Evolutionary conservation across 2,329 filamentous ascomycete genomes (phyloP).

Genomic region (Xylaria sp.): DNA sequence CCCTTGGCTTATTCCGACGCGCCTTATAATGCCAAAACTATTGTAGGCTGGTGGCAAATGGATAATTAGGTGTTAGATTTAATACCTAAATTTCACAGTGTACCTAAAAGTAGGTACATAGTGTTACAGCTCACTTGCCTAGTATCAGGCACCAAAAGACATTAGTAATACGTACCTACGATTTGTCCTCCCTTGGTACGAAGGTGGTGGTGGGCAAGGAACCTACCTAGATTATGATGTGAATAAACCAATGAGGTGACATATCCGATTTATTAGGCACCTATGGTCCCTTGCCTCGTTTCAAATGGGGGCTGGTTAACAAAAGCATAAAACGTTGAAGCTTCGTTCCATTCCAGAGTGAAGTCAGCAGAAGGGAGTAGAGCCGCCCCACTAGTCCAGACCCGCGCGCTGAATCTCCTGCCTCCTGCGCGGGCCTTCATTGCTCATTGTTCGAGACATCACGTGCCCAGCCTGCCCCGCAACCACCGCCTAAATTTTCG

Average conservation of each 20-base stretch:
- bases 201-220: background rate
- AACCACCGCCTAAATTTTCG: conserved; percentile 49
- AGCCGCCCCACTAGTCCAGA: background rate
- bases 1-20: background rate
- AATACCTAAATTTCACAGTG: background rate
- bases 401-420: background rate
- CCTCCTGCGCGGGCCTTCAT: conserved; percentile 8
- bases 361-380: conserved; percentile 12
- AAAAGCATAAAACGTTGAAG: conserved; percentile 18
- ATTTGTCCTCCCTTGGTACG: background rate
- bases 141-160: conserved; percentile 32
- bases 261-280: conserved; percentile 31
- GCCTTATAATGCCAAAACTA: background rate
- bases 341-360: background rate
- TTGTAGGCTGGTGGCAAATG: background rate
- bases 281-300: conserved; percentile 11
- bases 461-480: conserved; percentile 48
- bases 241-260: conserved; percentile 20
- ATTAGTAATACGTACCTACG: conserved; percentile 28
- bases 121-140: background rate
- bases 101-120: background rate
- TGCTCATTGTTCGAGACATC: conserved; percentile 38
- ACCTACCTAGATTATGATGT: background rate
- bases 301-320: conserved; percentile 11
- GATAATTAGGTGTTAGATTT: conserved; percentile 4